Conservation (phyloP, 1,284 basidiomycete species). For the Rhodofomes roseus region DNA sequence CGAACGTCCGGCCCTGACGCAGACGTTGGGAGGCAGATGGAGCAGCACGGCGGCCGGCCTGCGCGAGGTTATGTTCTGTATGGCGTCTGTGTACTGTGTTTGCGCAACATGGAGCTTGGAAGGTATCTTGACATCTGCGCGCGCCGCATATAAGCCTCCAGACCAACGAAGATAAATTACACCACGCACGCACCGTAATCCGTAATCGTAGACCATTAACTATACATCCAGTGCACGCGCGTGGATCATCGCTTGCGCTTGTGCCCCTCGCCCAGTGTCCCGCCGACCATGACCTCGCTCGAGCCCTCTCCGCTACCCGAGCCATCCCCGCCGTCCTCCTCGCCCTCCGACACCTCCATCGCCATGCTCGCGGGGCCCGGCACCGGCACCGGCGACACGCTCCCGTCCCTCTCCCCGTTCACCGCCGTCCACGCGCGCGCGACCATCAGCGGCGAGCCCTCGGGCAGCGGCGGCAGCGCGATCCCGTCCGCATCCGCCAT, state of each 20-base stretch:
- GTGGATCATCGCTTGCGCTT: slow-evolving; percentile 29
- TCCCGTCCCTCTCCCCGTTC: slow-evolving; percentile 12
- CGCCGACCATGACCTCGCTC: slow-evolving; percentile 18
- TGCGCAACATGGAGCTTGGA: too few species aligned
- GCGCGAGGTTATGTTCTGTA: not conserved
- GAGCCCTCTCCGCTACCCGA: slow-evolving; percentile 22
- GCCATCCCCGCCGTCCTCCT: slow-evolving; percentile 20
- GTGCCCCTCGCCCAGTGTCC: slow-evolving; percentile 19
- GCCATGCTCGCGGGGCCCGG: slow-evolving; percentile 14
- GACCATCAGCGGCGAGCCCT: slow-evolving; percentile 20
- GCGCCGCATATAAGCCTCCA: too few species aligned
- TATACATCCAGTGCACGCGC: not conserved
- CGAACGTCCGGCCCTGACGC: not conserved
- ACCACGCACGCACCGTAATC: not conserved
- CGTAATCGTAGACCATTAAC: not conserved
- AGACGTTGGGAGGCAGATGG: not conserved
- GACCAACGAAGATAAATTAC: not conserved
- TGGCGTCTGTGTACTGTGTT: too few species aligned
- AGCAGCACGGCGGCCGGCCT: not conserved
- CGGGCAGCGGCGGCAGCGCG: slow-evolving; percentile 27
- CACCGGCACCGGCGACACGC: slow-evolving; percentile 21
- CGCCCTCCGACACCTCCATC: slow-evolving; percentile 21
- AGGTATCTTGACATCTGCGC: not conserved
- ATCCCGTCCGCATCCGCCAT: slow-evolving; percentile 25
- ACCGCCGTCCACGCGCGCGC: slow-evolving; percentile 17